Conservation (phyloP, 2,329 filamentous ascomycete species). For the Colletotrichum abscissum region DNA sequence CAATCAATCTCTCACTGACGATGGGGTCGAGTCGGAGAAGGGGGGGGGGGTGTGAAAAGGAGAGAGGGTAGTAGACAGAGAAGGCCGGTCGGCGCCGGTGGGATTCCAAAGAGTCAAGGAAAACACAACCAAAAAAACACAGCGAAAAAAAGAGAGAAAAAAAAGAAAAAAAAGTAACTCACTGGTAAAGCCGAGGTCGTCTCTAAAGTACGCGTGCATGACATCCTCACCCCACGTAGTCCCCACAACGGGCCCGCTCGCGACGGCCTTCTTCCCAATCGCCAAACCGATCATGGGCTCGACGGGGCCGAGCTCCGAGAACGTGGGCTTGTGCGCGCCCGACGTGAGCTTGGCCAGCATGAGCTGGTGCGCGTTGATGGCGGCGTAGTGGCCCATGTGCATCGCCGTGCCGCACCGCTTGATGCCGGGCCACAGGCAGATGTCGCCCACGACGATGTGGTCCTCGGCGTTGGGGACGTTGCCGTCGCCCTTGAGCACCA, state of each 20-base stretch:
- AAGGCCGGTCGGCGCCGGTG: neutral
- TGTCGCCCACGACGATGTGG: conserved; percentile 79
- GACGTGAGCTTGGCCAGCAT: conserved; percentile 58
- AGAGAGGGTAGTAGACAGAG: neutral
- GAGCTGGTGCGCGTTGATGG: conserved; percentile 74
- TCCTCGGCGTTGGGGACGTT: conserved; percentile 65
- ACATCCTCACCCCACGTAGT: conserved; percentile 71
- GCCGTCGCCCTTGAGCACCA: conserved; percentile 63
- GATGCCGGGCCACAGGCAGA: conserved; percentile 79
- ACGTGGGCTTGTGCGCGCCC: conserved; percentile 51
- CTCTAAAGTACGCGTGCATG: conserved; percentile 72
- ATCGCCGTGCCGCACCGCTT: conserved; percentile 83
- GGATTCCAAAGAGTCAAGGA: too few species aligned
- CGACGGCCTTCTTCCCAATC: conserved; percentile 75
- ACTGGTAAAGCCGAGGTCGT: conserved; percentile 75
- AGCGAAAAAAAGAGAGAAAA: neutral
- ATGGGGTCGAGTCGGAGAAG: neutral
- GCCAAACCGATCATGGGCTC: conserved; percentile 78
- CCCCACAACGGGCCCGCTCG: conserved; percentile 68
- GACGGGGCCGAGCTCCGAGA: conserved; percentile 62
- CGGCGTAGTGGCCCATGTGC: conserved; percentile 76
- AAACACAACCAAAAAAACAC: too few species aligned
- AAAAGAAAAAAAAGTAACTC: conserved; percentile 47
- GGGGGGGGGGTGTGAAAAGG: neutral
- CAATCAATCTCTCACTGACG: neutral